Conservation (phyloP, 2,329 filamentous ascomycete genomes). For the Sclerotinia sclerotiorum region DNA sequence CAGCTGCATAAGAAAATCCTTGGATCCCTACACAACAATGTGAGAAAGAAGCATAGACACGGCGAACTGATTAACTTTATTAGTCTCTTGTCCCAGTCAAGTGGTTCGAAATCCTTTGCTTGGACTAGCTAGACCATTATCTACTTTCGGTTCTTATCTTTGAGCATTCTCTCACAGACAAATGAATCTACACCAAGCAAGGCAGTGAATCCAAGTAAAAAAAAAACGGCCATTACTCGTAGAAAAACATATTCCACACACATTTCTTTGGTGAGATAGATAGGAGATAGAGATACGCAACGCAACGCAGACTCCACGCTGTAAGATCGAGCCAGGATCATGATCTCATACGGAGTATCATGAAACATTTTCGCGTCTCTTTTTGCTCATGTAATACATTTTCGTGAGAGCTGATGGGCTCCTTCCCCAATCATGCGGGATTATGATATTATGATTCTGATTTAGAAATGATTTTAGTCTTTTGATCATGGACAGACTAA, state of each 20-base stretch:
- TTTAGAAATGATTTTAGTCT: slow-evolving; percentile 1
- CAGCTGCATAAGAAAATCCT: not conserved
- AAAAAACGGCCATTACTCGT: not conserved
- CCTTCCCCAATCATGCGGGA: not conserved
- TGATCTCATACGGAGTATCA: slow-evolving; percentile 4
- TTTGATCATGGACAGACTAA: slow-evolving; percentile 1
- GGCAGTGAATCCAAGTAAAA: not conserved
- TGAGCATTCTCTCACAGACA: not conserved
- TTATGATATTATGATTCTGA: not conserved
- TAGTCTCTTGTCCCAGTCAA: slow-evolving; percentile 1
- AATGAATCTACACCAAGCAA: not conserved
- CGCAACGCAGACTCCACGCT: not conserved
- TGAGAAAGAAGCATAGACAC: not conserved
- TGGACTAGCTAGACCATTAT: not conserved
- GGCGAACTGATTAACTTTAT: slow-evolving; percentile 4
- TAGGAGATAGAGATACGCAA: not conserved
- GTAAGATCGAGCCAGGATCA: slow-evolving; percentile 9
- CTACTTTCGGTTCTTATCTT: slow-evolving; percentile 3
- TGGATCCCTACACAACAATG: not conserved
- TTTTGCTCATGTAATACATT: not conserved
- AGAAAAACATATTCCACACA: slow-evolving; percentile 4
- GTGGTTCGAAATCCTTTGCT: not conserved
- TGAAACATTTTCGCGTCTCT: not conserved
- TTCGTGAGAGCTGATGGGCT: not conserved
- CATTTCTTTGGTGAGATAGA: not conserved